Evolutionary conservation across 768 basidiomycete species (phyloP).

Genomic region (Pulveroboletus sp.): DNA sequence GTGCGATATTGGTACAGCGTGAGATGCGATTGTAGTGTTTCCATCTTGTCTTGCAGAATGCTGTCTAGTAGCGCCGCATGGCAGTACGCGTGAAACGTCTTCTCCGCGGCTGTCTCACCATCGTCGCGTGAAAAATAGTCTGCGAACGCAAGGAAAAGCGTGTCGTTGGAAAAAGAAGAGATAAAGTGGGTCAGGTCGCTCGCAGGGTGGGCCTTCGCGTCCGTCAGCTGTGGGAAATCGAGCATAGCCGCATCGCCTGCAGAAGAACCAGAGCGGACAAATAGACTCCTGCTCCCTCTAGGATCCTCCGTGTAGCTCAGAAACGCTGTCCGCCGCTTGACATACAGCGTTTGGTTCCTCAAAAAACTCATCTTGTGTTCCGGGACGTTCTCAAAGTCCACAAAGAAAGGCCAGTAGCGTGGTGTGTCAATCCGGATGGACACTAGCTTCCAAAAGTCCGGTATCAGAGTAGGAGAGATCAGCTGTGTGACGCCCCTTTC

Average conservation of each 20-base stretch:
- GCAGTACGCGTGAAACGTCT: constrained; percentile 64
- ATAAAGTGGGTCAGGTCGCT: constrained; percentile 82
- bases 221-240: constrained; percentile 75
- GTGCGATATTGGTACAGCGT: constrained; percentile 64
- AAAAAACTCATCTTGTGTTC: constrained; percentile 68
- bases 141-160: constrained; percentile 74
- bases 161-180: constrained; percentile 79
- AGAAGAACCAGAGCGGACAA: constrained; percentile 81
- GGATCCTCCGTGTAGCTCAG: constrained; percentile 93
- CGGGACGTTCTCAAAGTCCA: constrained; percentile 67
- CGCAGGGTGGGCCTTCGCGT: constrained; percentile 60
- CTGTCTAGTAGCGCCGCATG: constrained; percentile 78
- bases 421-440: constrained; percentile 90
- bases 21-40: constrained; percentile 70
- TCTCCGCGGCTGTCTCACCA: constrained; percentile 54
- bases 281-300: constrained; percentile 85
- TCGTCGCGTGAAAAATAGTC: constrained; percentile 68
- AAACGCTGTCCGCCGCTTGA: constrained; percentile 89
- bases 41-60: constrained; percentile 86
- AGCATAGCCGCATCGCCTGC: constrained; percentile 79
- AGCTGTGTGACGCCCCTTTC: constrained; percentile 66
- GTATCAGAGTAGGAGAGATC: constrained; percentile 90
- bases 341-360: constrained; percentile 77
- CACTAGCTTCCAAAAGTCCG: constrained; percentile 75
- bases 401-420: constrained; percentile 90